Conservation (phyloP, 176 grass and related monocot species). For the Tillandsia fasciculata region DNA sequence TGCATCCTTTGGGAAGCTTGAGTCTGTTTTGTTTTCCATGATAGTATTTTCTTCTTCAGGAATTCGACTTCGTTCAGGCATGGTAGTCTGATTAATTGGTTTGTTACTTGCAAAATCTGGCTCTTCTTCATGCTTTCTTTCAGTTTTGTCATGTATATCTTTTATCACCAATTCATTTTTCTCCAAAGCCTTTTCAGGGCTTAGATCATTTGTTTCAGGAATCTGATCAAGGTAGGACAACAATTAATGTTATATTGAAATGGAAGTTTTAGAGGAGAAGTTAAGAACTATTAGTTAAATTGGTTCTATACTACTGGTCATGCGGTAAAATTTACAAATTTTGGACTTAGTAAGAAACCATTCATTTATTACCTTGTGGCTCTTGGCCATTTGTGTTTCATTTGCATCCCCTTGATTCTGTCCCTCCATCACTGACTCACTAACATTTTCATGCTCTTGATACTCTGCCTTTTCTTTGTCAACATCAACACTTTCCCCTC, state of each 20-base stretch:
- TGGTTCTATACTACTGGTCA: not conserved
- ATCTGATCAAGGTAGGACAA: slow-evolving; percentile 5
- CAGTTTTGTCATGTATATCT: not conserved
- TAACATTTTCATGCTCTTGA: slow-evolving; percentile 11
- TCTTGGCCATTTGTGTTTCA: not conserved
- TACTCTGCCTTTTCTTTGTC: not conserved
- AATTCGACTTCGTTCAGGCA: not conserved
- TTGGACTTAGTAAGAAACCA: not conserved
- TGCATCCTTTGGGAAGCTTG: not conserved
- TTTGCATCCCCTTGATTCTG: not conserved
- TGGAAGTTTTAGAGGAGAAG: not conserved
- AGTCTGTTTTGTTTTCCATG: not conserved
- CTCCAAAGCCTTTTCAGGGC: slow-evolving; percentile 1
- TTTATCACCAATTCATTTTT: not conserved
- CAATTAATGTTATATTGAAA: not conserved
- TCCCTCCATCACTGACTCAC: slow-evolving; percentile 5
- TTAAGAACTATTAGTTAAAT: not conserved
- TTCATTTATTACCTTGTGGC: not conserved
- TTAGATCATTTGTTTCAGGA: slow-evolving; percentile 1
- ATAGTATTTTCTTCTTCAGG: not conserved
- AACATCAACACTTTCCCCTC: not conserved
- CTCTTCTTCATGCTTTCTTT: slow-evolving; percentile 5
- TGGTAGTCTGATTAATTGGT: not conserved
- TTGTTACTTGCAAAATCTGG: not conserved
- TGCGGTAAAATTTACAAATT: not conserved